Evolutionary conservation across 2,329 filamentous ascomycete species (phyloP).

Genomic region (Beauveria sp.): DNA sequence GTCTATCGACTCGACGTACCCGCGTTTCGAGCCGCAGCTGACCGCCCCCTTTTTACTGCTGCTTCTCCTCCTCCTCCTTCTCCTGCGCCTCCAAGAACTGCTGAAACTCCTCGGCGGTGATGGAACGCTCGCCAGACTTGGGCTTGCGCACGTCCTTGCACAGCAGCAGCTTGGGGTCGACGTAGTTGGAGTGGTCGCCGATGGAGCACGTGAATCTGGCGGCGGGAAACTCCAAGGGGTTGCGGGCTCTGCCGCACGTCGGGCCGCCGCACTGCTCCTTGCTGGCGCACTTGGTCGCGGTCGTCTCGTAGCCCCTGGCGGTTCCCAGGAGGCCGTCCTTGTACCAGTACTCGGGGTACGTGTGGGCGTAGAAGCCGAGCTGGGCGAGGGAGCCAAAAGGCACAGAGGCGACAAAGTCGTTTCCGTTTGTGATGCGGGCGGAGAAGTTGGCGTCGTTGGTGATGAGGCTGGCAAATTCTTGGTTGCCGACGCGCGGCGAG

Average conservation of each 20-base stretch:
- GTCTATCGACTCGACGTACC: too few relatives aligned
- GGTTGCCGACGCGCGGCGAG: constrained; percentile 57
- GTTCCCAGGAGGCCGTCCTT: neutral
- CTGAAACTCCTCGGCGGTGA: neutral
- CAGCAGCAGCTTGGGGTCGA: neutral
- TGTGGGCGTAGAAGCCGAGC: neutral
- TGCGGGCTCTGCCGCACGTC: neutral
- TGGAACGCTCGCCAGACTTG: neutral
- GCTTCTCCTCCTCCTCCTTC: neutral
- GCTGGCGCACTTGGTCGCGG: neutral
- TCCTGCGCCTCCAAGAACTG: neutral
- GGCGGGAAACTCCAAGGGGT: neutral
- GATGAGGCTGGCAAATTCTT: constrained; percentile 46
- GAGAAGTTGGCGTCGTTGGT: constrained; percentile 13
- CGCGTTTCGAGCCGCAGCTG: too few relatives aligned
- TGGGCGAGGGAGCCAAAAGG: neutral
- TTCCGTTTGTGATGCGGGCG: neutral
- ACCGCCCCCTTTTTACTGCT: neutral
- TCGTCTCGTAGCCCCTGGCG: neutral
- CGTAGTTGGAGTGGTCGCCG: neutral
- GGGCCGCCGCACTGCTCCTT: neutral
- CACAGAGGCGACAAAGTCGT: neutral
- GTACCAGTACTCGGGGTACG: neutral
- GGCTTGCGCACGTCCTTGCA: neutral
- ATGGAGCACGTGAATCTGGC: neutral